Evolutionary conservation across 2,329 filamentous ascomycete species (phyloP).

Genomic region (Botrytis medusae): DNA sequence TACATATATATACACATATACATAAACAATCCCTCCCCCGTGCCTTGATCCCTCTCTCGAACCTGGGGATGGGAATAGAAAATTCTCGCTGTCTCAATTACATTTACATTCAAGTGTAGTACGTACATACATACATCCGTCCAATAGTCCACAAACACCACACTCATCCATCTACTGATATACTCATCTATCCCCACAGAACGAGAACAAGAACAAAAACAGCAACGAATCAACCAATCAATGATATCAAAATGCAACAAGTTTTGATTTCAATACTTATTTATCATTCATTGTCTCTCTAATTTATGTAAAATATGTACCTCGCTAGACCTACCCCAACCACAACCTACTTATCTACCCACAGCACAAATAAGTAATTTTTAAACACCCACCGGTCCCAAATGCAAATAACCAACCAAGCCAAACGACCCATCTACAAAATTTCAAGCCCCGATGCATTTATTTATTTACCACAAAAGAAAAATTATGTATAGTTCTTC

Average conservation of each 20-base stretch:
- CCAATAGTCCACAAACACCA: too few species aligned
- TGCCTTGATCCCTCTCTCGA: too few species aligned
- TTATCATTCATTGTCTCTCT: not conserved
- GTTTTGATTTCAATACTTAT: not conserved
- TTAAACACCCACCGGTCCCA: not conserved
- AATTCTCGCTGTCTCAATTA: too few species aligned
- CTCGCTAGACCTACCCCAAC: not conserved
- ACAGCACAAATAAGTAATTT: not conserved
- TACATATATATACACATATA: too few species aligned
- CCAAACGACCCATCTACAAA: slow-evolving; percentile 8
- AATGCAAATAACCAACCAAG: slow-evolving; percentile 5
- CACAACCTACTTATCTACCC: not conserved
- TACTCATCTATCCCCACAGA: too few species aligned
- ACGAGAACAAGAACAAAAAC: too few species aligned
- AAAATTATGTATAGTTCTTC: not conserved
- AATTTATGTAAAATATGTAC: not conserved
- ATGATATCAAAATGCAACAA: not conserved
- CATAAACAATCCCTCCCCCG: too few species aligned
- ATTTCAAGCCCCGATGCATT: not conserved
- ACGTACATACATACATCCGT: too few species aligned
- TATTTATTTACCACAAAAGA: not conserved
- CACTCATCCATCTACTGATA: too few species aligned
- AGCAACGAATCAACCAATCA: not conserved
- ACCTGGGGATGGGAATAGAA: too few species aligned
- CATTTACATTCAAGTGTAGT: too few species aligned